Evolutionary conservation across 352 stramenopile genomes (phyloP), one percentile per base, ranked within the genome.

Genomic region (Pythium insidiosum): DNA sequence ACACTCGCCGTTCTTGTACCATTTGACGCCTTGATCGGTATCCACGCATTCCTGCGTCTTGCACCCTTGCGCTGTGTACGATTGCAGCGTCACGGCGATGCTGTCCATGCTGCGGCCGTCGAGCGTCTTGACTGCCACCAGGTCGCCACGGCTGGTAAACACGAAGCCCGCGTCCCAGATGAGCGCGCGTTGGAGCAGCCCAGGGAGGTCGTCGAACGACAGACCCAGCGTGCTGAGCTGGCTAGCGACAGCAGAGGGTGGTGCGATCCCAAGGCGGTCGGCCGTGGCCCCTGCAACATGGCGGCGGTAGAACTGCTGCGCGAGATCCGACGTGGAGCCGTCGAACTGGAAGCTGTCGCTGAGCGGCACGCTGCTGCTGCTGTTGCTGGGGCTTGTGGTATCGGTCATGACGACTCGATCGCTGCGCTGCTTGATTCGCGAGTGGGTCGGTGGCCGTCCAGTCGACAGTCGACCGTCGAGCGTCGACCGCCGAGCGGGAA

Each of bases 121-220:
- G 10, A 38, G 22, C 22, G 50, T 59, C 30, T 26, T 34, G 11
- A 59, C 30, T 1, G 21, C 33, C 19, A 59, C 41, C 25, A 63
- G 34, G 10, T 50, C 38, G 22, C 11, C 23, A 4, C 7, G 4
- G 2, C 19, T 30, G 20, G 16, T 19, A 7, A 58, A 3, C 1
- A 23, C 55, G 26, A 36, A 63, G n/a, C 55, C 55, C 5, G 55
- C 39, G 22, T 63, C 55, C 55, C 55, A 63, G 22, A 55, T 7
- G 2, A 59, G 20, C 15, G 55, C 55, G 21, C 26, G 29, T 59
- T 39, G 7, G 44, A n/a, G n/a, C n/a, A n/a, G n/a, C n/a, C n/a
- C n/a, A n/a, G n/a, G n/a, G n/a, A n/a, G n/a, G n/a, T n/a, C 20
- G 12, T 34, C 34, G 30, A 64, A 64, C 5, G 15, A n/a, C 5